Evolutionary conservation across 768 basidiomycete species (phyloP), one percentile per base, ranked within the genome.

Genomic region (Leccinellum albellum): DNA sequence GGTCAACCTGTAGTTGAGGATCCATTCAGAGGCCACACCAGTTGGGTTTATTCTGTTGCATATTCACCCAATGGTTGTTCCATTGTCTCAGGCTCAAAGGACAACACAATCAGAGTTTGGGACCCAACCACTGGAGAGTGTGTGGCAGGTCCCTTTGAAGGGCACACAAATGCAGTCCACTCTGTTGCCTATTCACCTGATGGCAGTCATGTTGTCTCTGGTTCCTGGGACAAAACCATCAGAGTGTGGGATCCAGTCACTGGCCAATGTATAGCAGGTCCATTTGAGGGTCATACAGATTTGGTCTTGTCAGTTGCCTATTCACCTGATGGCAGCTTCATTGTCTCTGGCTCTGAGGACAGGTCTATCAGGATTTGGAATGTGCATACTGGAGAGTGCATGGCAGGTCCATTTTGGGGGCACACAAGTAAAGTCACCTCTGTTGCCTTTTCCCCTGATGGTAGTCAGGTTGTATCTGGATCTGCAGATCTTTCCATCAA

Each of bases 21-120:
- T 37, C 50, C 57, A 50, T 24, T 64, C 3, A 0, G 0, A 3
- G 65, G 53, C 2, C 64, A 64, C 6, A 56, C 57, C 0, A 7
- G 21, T 13, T 55, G 56, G 51, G 5, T 64, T 17, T 51, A 23
- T 20, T 64, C 63, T 52, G 23, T 64, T 49, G 55, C 59, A 51
- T 60, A 54, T 65, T 56, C 74, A 40, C 69, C 74, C 32, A 66
- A 73, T 58, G 71, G 72, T 2, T 63, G 42, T 9, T 24, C 53
- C 14, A 44, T 67, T 52, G 54, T 44, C 35, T 68, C 67, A 51
- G 69, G 59, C 10, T 63, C 67, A 21, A 51, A 1, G 3, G 67
- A 70, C 15, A 4, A 35, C 0, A 69, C 65, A 23, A 61, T 71
- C 24, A 60, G 55, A n/a, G 23, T 70, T 13, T 73, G 65, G 70